phyloP scores from a whole-genome alignment of 2,329 filamentous ascomycete genomes.

The Aspergillus udagawae region DNA sequence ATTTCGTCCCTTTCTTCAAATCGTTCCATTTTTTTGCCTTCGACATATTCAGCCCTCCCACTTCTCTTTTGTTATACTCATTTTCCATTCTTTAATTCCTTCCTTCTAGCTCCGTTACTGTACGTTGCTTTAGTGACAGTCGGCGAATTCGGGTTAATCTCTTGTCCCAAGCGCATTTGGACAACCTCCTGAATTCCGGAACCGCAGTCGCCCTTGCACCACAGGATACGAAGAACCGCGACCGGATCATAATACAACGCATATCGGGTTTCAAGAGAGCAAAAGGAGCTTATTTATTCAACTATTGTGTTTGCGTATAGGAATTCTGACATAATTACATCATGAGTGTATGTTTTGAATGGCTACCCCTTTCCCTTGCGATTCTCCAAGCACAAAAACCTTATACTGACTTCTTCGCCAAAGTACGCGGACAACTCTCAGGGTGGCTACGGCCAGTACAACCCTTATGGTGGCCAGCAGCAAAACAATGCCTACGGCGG shows the following conservation, averaged over 20 bases:
- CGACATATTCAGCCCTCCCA: neutral
- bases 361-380: neutral
- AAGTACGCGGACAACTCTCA: slow-evolving; percentile 28
- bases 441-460: slow-evolving; percentile 51
- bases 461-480: slow-evolving; percentile 47
- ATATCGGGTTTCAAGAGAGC: neutral
- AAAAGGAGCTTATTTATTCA: neutral
- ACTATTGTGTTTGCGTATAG: neutral
- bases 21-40: neutral
- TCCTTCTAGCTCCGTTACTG: neutral
- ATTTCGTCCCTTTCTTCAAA: neutral
- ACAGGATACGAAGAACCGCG: neutral
- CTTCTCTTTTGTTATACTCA: slow-evolving; percentile 11
- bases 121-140: neutral
- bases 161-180: neutral
- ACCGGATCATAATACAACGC: neutral
- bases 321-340: neutral
- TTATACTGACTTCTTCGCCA: neutral
- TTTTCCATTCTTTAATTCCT: neutral
- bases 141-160: neutral
- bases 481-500: slow-evolving; percentile 29
- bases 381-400: neutral
- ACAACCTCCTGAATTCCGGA: neutral
- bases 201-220: neutral
- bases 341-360: neutral